These are phyloP conservation scores for Monosporozyma siamensis DNA, from an alignment of 805 yeast species.

Conservation along the genomic window DNA sequence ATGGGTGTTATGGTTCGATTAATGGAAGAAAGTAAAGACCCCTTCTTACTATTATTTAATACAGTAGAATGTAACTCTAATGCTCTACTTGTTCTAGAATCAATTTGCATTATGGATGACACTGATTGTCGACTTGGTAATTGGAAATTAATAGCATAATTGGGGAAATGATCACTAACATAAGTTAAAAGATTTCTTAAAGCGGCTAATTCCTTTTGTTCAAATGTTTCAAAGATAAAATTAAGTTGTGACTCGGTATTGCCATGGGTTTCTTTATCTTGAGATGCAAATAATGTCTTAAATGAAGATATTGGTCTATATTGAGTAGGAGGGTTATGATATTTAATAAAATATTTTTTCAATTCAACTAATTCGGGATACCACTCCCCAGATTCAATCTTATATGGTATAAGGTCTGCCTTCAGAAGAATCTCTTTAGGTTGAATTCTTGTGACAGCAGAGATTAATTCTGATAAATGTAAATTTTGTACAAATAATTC, in stretches of 20 bases:
- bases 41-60: conserved; percentile 47
- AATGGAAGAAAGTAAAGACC: conserved; percentile 63
- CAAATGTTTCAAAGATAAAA: conserved; percentile 24
- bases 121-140: conserved; percentile 53
- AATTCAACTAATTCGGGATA: conserved; percentile 49
- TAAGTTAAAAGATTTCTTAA: conserved; percentile 59
- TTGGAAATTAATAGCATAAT: conserved; percentile 49
- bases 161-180: conserved; percentile 65
- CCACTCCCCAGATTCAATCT: conserved; percentile 42
- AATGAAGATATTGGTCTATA: conserved; percentile 34
- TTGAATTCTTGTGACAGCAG: conserved; percentile 65
- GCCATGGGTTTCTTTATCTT: conserved; percentile 9
- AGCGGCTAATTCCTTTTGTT: conserved; percentile 47
- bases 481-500: conserved; percentile 62
- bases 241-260: conserved; percentile 21
- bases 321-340: conserved; percentile 36
- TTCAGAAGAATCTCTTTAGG: conserved; percentile 73
- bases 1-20: conserved; percentile 69
- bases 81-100: conserved; percentile 67
- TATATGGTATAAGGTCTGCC: conserved; percentile 34
- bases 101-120: conserved; percentile 59
- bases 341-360: conserved; percentile 49
- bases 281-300: conserved; percentile 31
- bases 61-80: conserved; percentile 59
- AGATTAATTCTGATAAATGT: conserved; percentile 46